Base-by-base conservation (phyloP, 257 asterid species). In the Solanum sparsipilum region DNA sequence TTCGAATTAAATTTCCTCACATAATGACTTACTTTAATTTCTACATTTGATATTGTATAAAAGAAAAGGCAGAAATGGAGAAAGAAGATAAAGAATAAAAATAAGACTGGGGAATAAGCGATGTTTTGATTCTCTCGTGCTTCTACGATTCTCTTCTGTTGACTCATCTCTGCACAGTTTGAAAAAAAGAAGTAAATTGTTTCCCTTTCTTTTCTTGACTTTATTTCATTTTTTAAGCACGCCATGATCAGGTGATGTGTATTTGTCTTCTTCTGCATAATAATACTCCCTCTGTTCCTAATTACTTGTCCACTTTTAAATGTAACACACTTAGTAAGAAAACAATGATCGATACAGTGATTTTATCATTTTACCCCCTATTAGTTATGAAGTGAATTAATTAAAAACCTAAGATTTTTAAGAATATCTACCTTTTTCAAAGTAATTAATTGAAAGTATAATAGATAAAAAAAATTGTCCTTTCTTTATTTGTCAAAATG, bases 281-380 rank as follows among this genome's bases (percentile, higher is more conserved):
- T 76, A 39, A 18, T 6, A 56, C 18, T 46, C 1, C 2, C 0
- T 11, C 6, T 0, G 0, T 46, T 0, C 0, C 2, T 46, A 46
- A 46, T 46, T 46, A 46, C 0, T 46, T 46, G 7, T 46, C 1
- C 0, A 13, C 56, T 13, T 46, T 46, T 46, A 46, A 46, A 46
- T 13, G 0, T 44, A 0, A 13, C 2, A 46, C 0, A 46, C 7
- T 5, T 46, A 46, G 0, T 46, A 4, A 0, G 18, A 46, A 46
- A 46, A 46, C 1, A 46, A 46, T 46, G 0, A 46, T 46, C 0
- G 7, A 46, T 46, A 46, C 0, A 46, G 0, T 46, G 0, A 13
- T 0, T 46, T 46, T 46, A 46, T 13, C 0, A 46, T 13, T 46
- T 46, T 46, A 13, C 0, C 0, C 0, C 0, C 7, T 46, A 46